phyloP scores from a whole-genome alignment of 2,329 filamentous ascomycete genomes.

The Rhinocladiella mackenziei region DNA sequence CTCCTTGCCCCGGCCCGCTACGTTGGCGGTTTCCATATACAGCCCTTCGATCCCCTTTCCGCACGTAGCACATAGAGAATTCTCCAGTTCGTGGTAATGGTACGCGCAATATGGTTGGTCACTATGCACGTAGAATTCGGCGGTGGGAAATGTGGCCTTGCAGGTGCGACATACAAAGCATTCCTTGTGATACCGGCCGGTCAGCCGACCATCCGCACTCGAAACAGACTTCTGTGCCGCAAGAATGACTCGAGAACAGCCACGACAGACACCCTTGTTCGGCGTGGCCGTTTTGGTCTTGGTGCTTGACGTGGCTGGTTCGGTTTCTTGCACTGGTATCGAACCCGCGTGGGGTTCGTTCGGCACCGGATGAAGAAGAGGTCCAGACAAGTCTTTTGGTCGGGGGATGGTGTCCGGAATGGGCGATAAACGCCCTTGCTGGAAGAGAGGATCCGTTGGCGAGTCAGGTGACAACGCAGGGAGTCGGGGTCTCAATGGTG shows the following conservation, averaged over 20 bases:
- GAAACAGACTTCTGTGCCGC: constrained; percentile 77
- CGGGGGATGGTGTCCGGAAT: constrained; percentile 14
- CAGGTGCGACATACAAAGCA: constrained; percentile 93
- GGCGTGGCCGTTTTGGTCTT: constrained; percentile 10
- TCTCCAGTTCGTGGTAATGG: constrained; percentile 89
- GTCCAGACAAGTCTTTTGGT: constrained; percentile 13
- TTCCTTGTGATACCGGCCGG: constrained; percentile 88
- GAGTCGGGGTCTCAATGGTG: constrained; percentile 17
- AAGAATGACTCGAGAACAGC: constrained; percentile 71
- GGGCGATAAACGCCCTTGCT: constrained; percentile 40
- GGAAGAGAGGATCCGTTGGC: constrained; percentile 47
- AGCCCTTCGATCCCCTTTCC: constrained; percentile 85
- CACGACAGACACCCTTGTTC: constrained; percentile 71
- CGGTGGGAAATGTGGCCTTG: constrained; percentile 71
- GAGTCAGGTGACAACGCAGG: constrained; percentile 38
- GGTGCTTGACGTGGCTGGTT: constrained; percentile 1
- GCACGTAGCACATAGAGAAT: constrained; percentile 77
- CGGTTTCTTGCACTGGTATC: constrained; percentile 1
- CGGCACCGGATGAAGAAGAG: constrained; percentile 18
- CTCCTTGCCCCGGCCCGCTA: constrained; percentile 38
- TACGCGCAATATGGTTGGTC: constrained; percentile 86
- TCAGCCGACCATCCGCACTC: constrained; percentile 85
- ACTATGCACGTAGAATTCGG: constrained; percentile 86
- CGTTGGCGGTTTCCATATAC: constrained; percentile 75
- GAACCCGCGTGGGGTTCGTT: constrained; percentile 7